Evolutionary conservation across 1,139 yeast species (phyloP).

Genomic region (Debaryomyces psychrophilus): DNA sequence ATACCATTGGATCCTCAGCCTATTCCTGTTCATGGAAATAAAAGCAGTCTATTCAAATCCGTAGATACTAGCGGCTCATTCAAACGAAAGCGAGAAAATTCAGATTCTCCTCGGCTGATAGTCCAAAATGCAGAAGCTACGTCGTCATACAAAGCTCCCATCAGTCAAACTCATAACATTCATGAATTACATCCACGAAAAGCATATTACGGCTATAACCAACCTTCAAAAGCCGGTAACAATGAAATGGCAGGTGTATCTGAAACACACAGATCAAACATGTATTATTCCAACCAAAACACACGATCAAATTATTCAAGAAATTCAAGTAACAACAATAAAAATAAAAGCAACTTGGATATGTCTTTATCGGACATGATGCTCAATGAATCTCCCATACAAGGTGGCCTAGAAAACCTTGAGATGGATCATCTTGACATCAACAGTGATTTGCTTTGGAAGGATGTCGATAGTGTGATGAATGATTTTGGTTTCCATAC

Average conservation of each 20-base stretch:
- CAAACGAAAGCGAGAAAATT: neutral
- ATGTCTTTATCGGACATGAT: constrained; percentile 2
- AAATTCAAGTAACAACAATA: neutral
- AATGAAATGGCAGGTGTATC: neutral
- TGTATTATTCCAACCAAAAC: constrained; percentile 1
- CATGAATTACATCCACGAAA: neutral
- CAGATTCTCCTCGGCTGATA: constrained; percentile 14
- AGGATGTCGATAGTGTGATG: constrained; percentile 90
- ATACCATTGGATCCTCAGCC: constrained; percentile 86
- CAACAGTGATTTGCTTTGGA: constrained; percentile 74
- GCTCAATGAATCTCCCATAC: constrained; percentile 36
- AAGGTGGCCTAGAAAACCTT: constrained; percentile 35
- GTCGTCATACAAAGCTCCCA: neutral
- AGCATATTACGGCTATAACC: neutral
- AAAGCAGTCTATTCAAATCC: constrained; percentile 45
- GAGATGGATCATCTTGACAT: constrained; percentile 40
- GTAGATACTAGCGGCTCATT: constrained; percentile 40
- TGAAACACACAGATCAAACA: neutral
- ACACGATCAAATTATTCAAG: neutral
- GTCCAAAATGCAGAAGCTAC: neutral
- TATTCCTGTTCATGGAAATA: constrained; percentile 45
- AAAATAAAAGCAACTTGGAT: neutral
- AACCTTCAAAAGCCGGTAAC: neutral
- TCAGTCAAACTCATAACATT: neutral
- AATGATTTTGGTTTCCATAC: constrained; percentile 89